Percentiles rank a stretch among this genome's conserved stretches.
Evolutionary conservation across 768 basidiomycete species (phyloP).

Genomic region (Daedalea quercina): DNA sequence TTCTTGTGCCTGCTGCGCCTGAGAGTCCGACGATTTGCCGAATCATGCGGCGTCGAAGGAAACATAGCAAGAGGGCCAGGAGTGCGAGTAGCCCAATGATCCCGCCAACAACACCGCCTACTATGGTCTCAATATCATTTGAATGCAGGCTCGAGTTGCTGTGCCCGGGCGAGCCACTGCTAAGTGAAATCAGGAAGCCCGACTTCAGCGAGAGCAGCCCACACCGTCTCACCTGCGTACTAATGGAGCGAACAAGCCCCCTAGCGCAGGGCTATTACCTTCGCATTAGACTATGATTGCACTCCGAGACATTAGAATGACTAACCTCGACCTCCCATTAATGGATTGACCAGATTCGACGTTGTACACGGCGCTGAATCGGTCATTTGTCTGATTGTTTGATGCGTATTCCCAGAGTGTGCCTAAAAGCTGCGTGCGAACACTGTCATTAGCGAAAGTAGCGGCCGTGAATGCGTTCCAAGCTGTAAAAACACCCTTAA

Average conservation of each 20-base stretch:
- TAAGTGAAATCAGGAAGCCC: no score
- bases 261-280: neutral
- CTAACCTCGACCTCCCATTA: neutral
- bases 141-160: no score
- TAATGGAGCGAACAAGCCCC: neutral
- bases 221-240: neutral
- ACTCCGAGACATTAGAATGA: neutral
- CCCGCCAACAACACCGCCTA: neutral
- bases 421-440: neutral
- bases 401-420: neutral
- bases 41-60: neutral
- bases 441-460: neutral
- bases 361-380: neutral
- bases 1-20: neutral
- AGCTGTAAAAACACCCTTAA: neutral
- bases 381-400: neutral
- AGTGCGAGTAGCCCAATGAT: neutral
- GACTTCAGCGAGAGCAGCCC: no score
- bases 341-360: neutral
- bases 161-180: no score
- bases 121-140: neutral
- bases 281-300: neutral
- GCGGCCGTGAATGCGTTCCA: neutral
- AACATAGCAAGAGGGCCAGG: neutral
- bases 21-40: neutral